Percentiles rank a stretch among this genome's conserved stretches.
phyloP scores from a whole-genome alignment of 441 rosid species.

The Oxalis stricta region DNA sequence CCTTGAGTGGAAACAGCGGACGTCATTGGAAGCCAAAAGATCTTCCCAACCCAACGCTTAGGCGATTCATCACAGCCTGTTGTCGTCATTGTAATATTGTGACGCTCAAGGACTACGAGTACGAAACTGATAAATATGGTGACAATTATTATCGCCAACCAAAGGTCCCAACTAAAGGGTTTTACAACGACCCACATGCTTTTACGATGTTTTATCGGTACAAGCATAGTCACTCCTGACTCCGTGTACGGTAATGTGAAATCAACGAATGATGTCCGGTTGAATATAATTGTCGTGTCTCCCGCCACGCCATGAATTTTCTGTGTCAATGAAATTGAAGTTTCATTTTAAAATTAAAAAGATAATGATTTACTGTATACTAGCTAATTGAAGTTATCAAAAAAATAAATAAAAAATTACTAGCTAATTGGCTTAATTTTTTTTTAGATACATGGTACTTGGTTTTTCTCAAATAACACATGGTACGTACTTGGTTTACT shows the following conservation, averaged over 20 bases:
- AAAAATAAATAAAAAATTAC: too few relatives aligned
- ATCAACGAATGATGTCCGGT: slow-evolving; percentile 14
- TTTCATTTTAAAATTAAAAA: too few relatives aligned
- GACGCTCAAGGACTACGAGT: slow-evolving; percentile 33
- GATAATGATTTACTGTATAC: too few relatives aligned
- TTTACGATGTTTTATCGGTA: slow-evolving; percentile 12
- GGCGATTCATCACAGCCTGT: slow-evolving; percentile 28
- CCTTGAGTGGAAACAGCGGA: too few relatives aligned
- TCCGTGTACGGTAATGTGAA: slow-evolving; percentile 40
- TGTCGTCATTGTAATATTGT: too few relatives aligned
- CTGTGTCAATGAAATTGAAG: too few relatives aligned
- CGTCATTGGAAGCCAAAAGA: slow-evolving; percentile 24
- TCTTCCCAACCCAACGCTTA: slow-evolving; percentile 22
- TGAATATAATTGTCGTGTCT: slow-evolving; percentile 24
- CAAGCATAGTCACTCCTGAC: slow-evolving; percentile 32
- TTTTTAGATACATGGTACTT: too few relatives aligned
- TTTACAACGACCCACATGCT: slow-evolving; percentile 36
- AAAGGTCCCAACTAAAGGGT: slow-evolving; percentile 29
- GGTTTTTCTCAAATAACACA: too few relatives aligned
- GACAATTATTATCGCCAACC: slow-evolving; percentile 21
- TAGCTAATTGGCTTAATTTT: too few relatives aligned
- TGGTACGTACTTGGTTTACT: too few relatives aligned
- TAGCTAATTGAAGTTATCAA: too few relatives aligned
- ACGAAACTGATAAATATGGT: slow-evolving; percentile 25
- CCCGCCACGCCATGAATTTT: slow-evolving; percentile 30